These are phyloP conservation scores for Fusarium veterinarium DNA, from an alignment of 2,329 filamentous ascomycete genomes.

Conservation along the genomic window DNA sequence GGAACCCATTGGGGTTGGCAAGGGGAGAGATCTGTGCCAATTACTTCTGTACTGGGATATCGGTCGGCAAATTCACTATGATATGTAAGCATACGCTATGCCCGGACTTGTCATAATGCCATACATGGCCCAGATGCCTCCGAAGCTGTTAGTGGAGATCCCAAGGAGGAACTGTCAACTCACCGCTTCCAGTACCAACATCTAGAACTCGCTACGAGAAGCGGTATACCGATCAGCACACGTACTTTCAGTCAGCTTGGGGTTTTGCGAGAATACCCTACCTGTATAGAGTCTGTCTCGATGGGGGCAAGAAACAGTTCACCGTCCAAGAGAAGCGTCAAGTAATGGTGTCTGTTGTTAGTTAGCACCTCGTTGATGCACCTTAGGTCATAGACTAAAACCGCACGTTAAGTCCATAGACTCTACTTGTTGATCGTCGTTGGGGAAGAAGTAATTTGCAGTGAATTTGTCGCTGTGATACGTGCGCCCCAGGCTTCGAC, in stretches of 20 bases:
- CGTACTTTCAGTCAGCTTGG: accelerated
- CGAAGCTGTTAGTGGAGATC: accelerated
- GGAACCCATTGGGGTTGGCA: background rate
- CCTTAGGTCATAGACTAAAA: no score
- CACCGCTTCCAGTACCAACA: conserved; percentile 4
- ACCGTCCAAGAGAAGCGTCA: conserved; percentile 1
- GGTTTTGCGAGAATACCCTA: accelerated
- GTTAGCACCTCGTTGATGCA: accelerated
- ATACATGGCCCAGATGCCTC: background rate
- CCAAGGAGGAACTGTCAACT: background rate
- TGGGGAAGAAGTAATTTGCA: background rate
- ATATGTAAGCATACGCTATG: no score
- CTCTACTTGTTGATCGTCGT: background rate
- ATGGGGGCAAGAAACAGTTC: background rate
- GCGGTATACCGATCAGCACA: accelerated
- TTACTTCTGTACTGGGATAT: background rate
- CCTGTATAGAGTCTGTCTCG: background rate
- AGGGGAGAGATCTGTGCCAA: conserved; percentile 2
- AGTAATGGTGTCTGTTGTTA: background rate
- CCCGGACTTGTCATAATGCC: accelerated
- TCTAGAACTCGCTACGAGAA: background rate
- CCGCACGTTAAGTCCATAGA: conserved; percentile 9
- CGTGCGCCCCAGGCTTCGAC: background rate
- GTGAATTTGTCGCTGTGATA: conserved; percentile 9
- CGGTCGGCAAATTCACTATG: conserved; percentile 6